Evolutionary conservation across 73 alveolate species (phyloP).

Genomic region (Paramecium tetraurelia): DNA sequence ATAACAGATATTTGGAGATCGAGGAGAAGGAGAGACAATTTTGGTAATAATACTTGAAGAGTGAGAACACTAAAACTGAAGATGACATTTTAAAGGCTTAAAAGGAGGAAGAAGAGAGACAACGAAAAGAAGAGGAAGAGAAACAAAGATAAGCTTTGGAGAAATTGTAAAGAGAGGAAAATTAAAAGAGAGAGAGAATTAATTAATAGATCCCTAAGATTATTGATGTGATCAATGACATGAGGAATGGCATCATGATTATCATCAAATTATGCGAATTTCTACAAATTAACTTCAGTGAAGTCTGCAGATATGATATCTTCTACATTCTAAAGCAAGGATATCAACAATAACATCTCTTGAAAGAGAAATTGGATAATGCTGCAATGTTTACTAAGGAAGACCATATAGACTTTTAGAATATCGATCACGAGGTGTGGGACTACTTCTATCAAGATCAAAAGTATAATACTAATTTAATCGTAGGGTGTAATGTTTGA

Average conservation of each 20-base stretch:
- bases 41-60: background rate
- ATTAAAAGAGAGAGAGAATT: background rate
- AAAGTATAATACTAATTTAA: background rate
- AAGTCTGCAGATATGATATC: constrained; percentile 46
- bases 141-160: background rate
- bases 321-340: constrained; percentile 1
- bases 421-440: background rate
- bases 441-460: background rate
- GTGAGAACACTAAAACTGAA: background rate
- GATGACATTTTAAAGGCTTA: background rate
- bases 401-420: background rate
- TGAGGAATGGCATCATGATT: constrained; percentile 43
- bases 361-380: background rate
- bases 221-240: background rate
- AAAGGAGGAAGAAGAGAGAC: background rate
- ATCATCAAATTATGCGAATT: constrained; percentile 14
- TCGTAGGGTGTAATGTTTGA: background rate
- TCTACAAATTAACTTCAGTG: background rate
- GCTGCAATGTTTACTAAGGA: background rate
- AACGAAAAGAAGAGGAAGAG: background rate
- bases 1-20: background rate
- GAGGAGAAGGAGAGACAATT: background rate
- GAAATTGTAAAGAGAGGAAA: background rate
- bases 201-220: background rate
- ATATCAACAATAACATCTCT: background rate